Evolutionary conservation across 164 flowering plant genomes (phyloP).

Genomic region (Stephania cephalantha): DNA sequence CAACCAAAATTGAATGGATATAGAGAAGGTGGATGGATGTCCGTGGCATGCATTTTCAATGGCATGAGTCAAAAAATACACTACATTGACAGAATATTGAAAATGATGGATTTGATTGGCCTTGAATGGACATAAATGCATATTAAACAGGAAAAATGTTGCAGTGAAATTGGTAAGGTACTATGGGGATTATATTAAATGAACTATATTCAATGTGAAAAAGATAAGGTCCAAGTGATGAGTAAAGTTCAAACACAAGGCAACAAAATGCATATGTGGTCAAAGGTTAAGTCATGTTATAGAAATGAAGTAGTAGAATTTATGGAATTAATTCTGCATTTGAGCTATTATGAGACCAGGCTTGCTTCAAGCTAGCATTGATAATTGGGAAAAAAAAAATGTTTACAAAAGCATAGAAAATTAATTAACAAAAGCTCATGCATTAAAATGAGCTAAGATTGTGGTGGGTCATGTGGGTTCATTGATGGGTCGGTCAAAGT

Average conservation of each 20-base stretch:
- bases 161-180: not conserved
- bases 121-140: constrained; percentile 2
- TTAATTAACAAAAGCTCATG: too few relatives aligned
- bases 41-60: not conserved
- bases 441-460: not conserved
- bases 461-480: not conserved
- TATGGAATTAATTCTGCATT: too few relatives aligned
- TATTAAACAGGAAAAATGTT: not conserved
- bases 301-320: too few relatives aligned
- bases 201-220: constrained; percentile 3
- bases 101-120: not conserved
- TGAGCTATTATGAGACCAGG: too few relatives aligned
- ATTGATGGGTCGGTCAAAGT: not conserved
- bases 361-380: too few relatives aligned
- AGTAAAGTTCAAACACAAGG: not conserved
- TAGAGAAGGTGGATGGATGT: too few relatives aligned
- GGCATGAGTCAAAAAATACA: not conserved
- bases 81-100: not conserved
- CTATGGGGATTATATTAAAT: not conserved
- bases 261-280: not conserved
- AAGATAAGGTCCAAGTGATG: not conserved
- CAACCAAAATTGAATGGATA: too few relatives aligned
- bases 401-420: too few relatives aligned
- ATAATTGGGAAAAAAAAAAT: too few relatives aligned
- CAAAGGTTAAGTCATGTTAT: too few relatives aligned